Percentiles rank a stretch among this genome's conserved stretches.
Evolutionary conservation across 1,284 basidiomycete genomes (phyloP).

Genomic region (Leccinum pachyderme): DNA sequence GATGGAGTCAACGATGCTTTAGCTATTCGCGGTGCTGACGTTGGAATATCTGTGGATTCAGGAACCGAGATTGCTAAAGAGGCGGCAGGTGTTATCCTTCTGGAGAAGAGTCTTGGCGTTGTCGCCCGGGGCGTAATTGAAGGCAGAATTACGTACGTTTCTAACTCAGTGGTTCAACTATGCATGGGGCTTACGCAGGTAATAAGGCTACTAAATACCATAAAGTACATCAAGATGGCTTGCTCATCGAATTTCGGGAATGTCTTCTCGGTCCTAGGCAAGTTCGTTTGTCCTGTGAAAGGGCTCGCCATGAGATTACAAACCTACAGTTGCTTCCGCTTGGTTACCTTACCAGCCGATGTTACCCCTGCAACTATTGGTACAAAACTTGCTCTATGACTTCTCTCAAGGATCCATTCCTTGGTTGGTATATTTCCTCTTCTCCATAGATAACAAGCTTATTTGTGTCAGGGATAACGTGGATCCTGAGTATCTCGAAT

Average conservation of each 20-base stretch:
- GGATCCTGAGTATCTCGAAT: slow-evolving; percentile 34
- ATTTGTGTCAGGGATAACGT: slow-evolving; percentile 29
- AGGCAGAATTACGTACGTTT: slow-evolving; percentile 33
- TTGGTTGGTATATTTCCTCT: slow-evolving; percentile 19
- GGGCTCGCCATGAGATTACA: slow-evolving; percentile 3
- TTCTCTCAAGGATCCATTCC: slow-evolving; percentile 34
- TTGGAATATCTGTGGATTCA: slow-evolving; percentile 96
- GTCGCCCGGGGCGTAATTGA: slow-evolving; percentile 33
- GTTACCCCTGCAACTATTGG: slow-evolving; percentile 29
- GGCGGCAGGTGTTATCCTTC: slow-evolving; percentile 94
- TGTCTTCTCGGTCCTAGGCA: slow-evolving; percentile 34
- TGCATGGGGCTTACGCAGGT: slow-evolving; percentile 13
- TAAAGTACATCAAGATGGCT: slow-evolving; percentile 35
- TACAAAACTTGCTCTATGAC: slow-evolving; percentile 32
- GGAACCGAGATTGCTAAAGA: slow-evolving; percentile 99
- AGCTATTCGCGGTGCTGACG: slow-evolving; percentile 66
- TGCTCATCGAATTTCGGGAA: slow-evolving; percentile 35
- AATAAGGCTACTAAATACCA: slow-evolving; percentile 30
- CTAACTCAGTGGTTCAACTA: not conserved
- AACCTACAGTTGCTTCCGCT: slow-evolving; percentile 28
- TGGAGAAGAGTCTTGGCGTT: slow-evolving; percentile 53
- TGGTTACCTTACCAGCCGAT: slow-evolving; percentile 34
- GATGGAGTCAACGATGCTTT: slow-evolving; percentile 35
- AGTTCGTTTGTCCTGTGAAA: slow-evolving; percentile 6
- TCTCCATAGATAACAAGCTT: not conserved